phyloP scores from a whole-genome alignment of 192 early-diverging fungal species.

The Entomortierella parvispora region DNA sequence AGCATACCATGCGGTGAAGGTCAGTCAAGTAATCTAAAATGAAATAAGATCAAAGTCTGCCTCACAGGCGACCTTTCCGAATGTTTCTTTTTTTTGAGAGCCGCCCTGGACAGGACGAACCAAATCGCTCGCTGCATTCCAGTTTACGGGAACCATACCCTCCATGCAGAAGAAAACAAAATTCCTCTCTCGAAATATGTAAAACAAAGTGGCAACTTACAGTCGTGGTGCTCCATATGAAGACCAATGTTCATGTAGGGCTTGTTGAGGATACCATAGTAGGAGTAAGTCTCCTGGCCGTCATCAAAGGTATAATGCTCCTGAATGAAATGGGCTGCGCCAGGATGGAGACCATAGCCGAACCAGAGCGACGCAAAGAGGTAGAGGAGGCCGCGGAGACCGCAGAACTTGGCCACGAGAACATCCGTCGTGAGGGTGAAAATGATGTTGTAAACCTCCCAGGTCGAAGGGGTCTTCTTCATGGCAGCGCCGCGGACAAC shows the following conservation, averaged over 20 bases:
- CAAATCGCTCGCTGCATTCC: too few relatives aligned
- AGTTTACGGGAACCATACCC: conserved; percentile 1
- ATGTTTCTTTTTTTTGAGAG: too few relatives aligned
- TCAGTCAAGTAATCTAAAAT: background rate
- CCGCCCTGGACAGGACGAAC: too few relatives aligned
- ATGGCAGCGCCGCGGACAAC: conserved; percentile 77
- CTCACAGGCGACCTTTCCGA: too few relatives aligned
- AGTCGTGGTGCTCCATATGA: conserved; percentile 99
- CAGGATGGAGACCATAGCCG: conserved; percentile 91
- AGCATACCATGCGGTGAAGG: background rate
- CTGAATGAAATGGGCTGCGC: conserved; percentile 95
- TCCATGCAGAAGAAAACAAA: conserved; percentile 14
- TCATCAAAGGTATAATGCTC: conserved; percentile 97
- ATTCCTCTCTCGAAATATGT: background rate
- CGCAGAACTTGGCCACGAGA: conserved; percentile 66
- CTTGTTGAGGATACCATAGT: conserved; percentile 91
- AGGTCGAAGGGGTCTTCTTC: conserved; percentile 75
- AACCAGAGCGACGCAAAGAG: conserved; percentile 77
- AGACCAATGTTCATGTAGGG: conserved; percentile 96
- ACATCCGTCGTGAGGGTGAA: conserved; percentile 70
- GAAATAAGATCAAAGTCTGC: too few relatives aligned
- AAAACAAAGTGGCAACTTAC: conserved; percentile 68
- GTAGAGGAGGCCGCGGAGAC: conserved; percentile 72
- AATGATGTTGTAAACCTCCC: conserved; percentile 84
- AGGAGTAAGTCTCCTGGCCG: conserved; percentile 96